A percentile compares a stretch with the other conserved stretches of the same genome.
Conservation (phyloP, 495 filamentous ascomycete species). For the Neurospora cerealis region DNA sequence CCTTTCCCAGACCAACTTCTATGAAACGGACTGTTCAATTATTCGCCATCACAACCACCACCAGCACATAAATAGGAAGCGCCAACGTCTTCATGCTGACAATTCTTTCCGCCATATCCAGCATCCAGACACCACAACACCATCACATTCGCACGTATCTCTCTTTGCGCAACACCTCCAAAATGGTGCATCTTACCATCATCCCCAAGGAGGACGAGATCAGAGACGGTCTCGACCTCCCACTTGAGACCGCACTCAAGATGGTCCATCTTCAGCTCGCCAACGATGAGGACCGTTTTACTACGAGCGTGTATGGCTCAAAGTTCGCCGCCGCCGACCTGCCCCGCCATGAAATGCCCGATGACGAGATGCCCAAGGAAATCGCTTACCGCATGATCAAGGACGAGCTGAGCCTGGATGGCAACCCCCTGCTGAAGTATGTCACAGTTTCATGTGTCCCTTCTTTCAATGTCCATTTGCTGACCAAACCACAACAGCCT, state of each 20-base stretch:
- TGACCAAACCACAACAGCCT: slow-evolving; percentile 35
- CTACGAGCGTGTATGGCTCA: slow-evolving; percentile 74
- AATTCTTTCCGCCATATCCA: background rate
- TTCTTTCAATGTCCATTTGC: background rate
- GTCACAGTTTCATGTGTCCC: slow-evolving; percentile 13
- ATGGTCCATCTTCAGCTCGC: slow-evolving; percentile 35
- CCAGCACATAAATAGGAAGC: background rate
- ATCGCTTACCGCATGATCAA: slow-evolving; percentile 94
- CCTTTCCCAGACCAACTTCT: background rate
- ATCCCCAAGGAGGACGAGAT: slow-evolving; percentile 43
- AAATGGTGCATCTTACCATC: slow-evolving; percentile 58
- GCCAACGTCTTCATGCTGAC: background rate
- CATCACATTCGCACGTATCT: background rate
- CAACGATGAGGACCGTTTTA: slow-evolving; percentile 51
- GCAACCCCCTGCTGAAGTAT: slow-evolving; percentile 81
- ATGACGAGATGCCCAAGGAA: slow-evolving; percentile 76
- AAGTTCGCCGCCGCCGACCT: slow-evolving; percentile 69
- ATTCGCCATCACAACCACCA: background rate
- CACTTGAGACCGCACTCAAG: slow-evolving; percentile 29
- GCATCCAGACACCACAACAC: background rate
- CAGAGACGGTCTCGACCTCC: slow-evolving; percentile 18
- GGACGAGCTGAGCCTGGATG: slow-evolving; percentile 81
- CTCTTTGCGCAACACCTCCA: slow-evolving; percentile 11
- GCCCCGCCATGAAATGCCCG: slow-evolving; percentile 80
- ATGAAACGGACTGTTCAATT: background rate